Evolutionary conservation across 2,329 filamentous ascomycete genomes (phyloP).

Genomic region (Knufia petricola): DNA sequence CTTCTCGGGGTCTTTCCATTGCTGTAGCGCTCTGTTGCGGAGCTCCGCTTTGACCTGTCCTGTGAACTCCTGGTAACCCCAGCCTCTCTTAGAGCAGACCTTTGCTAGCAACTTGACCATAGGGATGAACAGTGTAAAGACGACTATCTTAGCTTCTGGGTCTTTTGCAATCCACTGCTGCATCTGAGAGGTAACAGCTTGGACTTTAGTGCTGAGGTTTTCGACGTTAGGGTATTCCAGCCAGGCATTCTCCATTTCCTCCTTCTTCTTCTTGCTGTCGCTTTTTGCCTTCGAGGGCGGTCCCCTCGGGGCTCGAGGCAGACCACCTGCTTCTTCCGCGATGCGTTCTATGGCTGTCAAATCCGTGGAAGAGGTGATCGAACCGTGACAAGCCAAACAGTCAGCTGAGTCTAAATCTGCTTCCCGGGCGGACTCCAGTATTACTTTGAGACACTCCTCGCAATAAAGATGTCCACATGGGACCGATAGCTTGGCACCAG

Average conservation of each 20-base stretch:
- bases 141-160: constrained; percentile 44
- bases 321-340: constrained; percentile 29
- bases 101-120: constrained; percentile 43
- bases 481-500: constrained; percentile 31
- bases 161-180: constrained; percentile 36
- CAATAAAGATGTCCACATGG: constrained; percentile 51
- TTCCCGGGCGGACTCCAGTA: constrained; percentile 17
- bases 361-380: constrained; percentile 27
- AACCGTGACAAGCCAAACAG: constrained; percentile 19
- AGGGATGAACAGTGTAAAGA: constrained; percentile 51
- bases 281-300: not conserved
- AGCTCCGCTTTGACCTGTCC: constrained; percentile 39
- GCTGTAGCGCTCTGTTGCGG: constrained; percentile 38
- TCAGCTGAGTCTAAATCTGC: constrained; percentile 11
- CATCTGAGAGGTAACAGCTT: constrained; percentile 20
- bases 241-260: constrained; percentile 25
- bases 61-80: constrained; percentile 38
- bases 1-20: constrained; percentile 35
- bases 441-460: constrained; percentile 34
- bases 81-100: constrained; percentile 43
- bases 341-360: constrained; percentile 26
- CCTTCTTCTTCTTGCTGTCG: constrained; percentile 17
- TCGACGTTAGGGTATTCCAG: constrained; percentile 20
- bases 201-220: constrained; percentile 34
- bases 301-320: not conserved